These are phyloP conservation scores for Penicillium atrosanguineum DNA, from an alignment of 495 filamentous ascomycete species.

Conservation along the genomic window DNA sequence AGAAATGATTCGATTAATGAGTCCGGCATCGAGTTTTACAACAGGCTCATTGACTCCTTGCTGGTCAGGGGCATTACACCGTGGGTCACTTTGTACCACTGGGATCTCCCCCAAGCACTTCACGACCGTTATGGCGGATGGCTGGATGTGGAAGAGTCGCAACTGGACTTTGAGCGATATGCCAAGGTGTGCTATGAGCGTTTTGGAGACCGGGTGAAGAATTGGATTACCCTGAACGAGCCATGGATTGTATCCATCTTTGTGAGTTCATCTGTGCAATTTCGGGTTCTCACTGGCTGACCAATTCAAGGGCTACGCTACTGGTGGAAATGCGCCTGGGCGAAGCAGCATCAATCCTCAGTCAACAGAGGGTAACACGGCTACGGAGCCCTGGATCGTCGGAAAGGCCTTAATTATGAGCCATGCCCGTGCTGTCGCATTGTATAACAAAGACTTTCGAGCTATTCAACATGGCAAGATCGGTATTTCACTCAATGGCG, in stretches of 20 bases:
- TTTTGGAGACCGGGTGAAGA: constrained; percentile 40
- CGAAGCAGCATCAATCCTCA: constrained; percentile 15
- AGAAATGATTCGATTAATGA: constrained; percentile 33
- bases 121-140: constrained; percentile 42
- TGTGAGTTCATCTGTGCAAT: constrained; percentile 7
- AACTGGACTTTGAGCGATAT: constrained; percentile 41
- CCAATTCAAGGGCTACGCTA: constrained; percentile 8
- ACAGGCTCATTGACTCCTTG: constrained; percentile 38
- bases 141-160: constrained; percentile 38
- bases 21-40: constrained; percentile 40
- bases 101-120: constrained; percentile 43
- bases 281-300: background rate
- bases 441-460: constrained; percentile 38
- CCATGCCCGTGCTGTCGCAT: constrained; percentile 36
- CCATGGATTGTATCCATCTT: constrained; percentile 42
- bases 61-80: constrained; percentile 37
- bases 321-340: constrained; percentile 16
- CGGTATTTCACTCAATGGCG: constrained; percentile 42
- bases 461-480: constrained; percentile 23
- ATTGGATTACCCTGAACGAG: constrained; percentile 52
- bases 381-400: constrained; percentile 42
- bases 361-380: constrained; percentile 26
- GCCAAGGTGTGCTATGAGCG: constrained; percentile 37
- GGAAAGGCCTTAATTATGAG: constrained; percentile 39
- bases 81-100: constrained; percentile 47